These are phyloP conservation scores for Cryphonectria naterciae DNA, from an alignment of 2,329 filamentous ascomycete species.

Conservation along the genomic window DNA sequence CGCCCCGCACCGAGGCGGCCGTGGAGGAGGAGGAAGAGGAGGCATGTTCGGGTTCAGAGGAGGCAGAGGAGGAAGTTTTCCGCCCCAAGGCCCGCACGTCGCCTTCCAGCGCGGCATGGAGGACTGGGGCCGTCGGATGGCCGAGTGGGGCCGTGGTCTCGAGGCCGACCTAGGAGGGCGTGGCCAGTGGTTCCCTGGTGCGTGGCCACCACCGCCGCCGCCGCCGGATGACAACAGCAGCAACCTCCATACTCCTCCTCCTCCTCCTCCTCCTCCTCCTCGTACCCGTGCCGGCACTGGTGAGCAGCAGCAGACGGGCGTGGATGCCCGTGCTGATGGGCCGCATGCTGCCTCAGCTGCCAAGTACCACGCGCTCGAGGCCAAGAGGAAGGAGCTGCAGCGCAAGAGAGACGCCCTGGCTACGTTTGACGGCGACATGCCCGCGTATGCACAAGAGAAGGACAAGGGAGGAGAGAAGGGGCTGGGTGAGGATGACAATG, in stretches of 20 bases:
- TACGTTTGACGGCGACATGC: constrained; percentile 5
- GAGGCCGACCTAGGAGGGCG: neutral
- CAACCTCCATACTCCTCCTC: neutral
- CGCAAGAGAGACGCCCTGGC: constrained; percentile 37
- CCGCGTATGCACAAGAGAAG: constrained; percentile 24
- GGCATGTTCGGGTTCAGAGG: constrained; percentile 15
- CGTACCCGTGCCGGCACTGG: neutral
- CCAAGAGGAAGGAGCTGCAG: constrained; percentile 41
- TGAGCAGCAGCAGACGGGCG: constrained; percentile 25
- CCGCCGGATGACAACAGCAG: constrained; percentile 36
- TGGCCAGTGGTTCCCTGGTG: constrained; percentile 34
- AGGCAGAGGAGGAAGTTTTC: constrained; percentile 14
- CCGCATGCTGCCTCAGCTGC: constrained; percentile 35
- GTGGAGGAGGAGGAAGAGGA: constrained; percentile 5
- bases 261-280: too few relatives aligned
- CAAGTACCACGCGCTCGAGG: constrained; percentile 43
- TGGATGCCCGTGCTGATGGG: constrained; percentile 30
- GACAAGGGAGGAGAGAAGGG: constrained; percentile 16
- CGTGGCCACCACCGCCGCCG: constrained; percentile 43
- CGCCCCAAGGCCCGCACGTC: neutral
- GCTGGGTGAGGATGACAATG: neutral
- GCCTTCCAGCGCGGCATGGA: constrained; percentile 20
- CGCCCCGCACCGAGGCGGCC: constrained; percentile 3
- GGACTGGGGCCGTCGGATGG: constrained; percentile 20
- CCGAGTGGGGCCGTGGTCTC: constrained; percentile 9